Conservation (phyloP, 202 grass and related monocot genomes). For the Cymbopogon flexuosus region DNA sequence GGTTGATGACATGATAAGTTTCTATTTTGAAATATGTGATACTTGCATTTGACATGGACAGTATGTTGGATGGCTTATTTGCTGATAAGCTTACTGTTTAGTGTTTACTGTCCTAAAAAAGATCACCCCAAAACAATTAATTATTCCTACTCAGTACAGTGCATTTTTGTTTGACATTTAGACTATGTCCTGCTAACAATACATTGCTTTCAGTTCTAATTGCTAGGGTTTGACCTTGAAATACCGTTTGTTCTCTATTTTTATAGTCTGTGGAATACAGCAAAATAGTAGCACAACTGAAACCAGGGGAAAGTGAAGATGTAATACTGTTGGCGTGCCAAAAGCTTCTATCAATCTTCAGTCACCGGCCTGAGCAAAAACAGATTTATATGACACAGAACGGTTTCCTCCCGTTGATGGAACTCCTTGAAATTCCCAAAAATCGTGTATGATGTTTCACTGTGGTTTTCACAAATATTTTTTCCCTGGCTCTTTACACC, state of each 20-base stretch:
- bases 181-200: background rate
- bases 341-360: constrained; percentile 82
- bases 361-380: constrained; percentile 76
- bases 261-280: constrained; percentile 90
- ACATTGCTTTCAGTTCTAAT: background rate
- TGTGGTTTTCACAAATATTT: constrained; percentile 7
- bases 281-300: constrained; percentile 86
- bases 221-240: constrained; percentile 20
- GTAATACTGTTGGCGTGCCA: constrained; percentile 80
- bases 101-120: background rate
- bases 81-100: background rate
- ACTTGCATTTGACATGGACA: background rate
- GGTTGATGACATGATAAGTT: background rate
- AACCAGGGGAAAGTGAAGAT: constrained; percentile 83
- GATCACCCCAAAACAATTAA: background rate
- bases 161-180: background rate
- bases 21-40: background rate
- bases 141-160: background rate
- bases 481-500: constrained; percentile 4
- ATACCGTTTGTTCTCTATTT: constrained; percentile 21
- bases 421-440: constrained; percentile 93
- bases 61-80: background rate
- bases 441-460: constrained; percentile 58
- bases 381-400: constrained; percentile 86
- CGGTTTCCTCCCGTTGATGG: constrained; percentile 89